Base-by-base conservation (phyloP, 176 grass and related monocot genomes). In the Secale cereale region DNA sequence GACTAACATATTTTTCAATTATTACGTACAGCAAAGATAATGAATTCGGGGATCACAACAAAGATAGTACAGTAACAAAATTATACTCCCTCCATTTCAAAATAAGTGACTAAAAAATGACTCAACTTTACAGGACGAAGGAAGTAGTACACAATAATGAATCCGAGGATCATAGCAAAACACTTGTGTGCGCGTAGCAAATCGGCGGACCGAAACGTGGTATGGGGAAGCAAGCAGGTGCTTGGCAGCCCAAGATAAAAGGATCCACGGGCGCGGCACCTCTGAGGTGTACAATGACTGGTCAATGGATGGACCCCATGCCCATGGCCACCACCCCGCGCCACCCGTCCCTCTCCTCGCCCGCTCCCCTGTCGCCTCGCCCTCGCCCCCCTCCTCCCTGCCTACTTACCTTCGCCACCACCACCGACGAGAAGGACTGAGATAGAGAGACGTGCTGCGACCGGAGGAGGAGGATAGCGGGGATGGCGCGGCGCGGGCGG, bases 401-500 rank as follows among this genome's bases (percentile, higher is more conserved):
- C 46, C 48, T 52, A 52, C 48, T 52, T 19, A 7, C 52, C 28
- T 30, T 27, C 16, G 65, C 7, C 17, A 48, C 50, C 37, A 67
- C 78, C 59, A 30, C 82, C 37, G 22, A 71, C 68, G 68, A 41
- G 36, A 41, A 39, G 26, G 70, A 74, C 29, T 14, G 27, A 35
- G 65, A 35, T 1, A 72, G 36, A 37, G 22, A 40, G 57, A 68
- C 13, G 40, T 15, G 15, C 9, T 15, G 43, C 37, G 35, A 7
- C 7, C 10, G 65, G 40, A 25, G 29, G 40, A 74, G 74, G 26
- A 36, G 85, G 82, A 66, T 76, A 11, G 54, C 26, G 4, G 37
- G 43, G 48, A 81, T 85, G 82, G 68, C 88, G 80, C 65, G 74
- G 82, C 65, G 91, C 33, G 88, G 88, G 19, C 80, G 72, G n/a